Evolutionary conservation across 352 stramenopile species (phyloP).

Genomic region (Phytopythium cucurbitacearum): DNA sequence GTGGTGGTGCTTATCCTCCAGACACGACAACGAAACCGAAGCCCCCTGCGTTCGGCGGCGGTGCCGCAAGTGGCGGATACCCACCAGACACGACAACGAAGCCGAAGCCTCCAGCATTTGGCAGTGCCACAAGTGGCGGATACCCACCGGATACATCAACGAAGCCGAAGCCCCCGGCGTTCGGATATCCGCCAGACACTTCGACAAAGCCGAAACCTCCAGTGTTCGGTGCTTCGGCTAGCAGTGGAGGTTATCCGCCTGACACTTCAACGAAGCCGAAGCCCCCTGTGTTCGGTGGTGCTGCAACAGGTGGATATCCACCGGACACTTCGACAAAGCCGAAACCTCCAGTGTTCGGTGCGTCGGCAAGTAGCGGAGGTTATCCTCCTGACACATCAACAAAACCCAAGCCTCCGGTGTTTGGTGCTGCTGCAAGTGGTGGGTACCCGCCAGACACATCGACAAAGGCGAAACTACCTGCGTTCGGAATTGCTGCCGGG

Average conservation of each 20-base stretch:
- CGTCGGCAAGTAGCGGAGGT: conserved; percentile 3
- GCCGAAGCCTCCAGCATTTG: conserved; percentile 22
- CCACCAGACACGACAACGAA: conserved; percentile 34
- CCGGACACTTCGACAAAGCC: conserved; percentile 31
- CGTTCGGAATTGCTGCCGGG: background rate
- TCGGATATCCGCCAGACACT: conserved; percentile 32
- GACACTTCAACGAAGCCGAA: conserved; percentile 29
- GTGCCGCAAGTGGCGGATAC: conserved; percentile 16
- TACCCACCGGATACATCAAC: conserved; percentile 40
- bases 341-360: conserved; percentile 13
- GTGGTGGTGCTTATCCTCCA: conserved; percentile 23
- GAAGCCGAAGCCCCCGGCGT: conserved; percentile 25
- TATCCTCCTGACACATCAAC: conserved; percentile 35
- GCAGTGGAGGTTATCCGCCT: conserved; percentile 26
- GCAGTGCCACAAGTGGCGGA: conserved; percentile 2
- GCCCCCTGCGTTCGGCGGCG: conserved; percentile 10
- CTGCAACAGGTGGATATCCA: conserved; percentile 21
- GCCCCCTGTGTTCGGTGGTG: conserved; percentile 19
- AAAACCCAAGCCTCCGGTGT: conserved; percentile 24
- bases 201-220: conserved; percentile 17
- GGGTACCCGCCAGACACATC: conserved; percentile 13
- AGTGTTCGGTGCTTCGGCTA: conserved; percentile 5
- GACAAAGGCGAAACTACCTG: background rate
- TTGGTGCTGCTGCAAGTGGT: conserved; percentile 12
- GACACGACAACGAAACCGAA: conserved; percentile 24